Percentiles rank a stretch among this genome's conserved stretches.
Conservation (phyloP, 129 eudicot species). For the Erigeron canadensis region DNA sequence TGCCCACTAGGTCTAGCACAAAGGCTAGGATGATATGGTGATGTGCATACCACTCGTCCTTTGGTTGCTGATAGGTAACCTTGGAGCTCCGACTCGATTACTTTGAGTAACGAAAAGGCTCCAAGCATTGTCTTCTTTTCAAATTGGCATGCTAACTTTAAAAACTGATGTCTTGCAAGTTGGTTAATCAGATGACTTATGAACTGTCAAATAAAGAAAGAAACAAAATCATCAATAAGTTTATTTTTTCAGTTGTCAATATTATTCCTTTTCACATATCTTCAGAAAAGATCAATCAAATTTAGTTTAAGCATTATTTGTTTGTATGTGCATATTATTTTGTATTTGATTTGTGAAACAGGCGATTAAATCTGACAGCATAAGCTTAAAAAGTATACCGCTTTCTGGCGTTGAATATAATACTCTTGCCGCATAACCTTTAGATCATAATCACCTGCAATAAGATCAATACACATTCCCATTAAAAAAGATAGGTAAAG, state of each 20-base stretch:
- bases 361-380: constrained; percentile 13
- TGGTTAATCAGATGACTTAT: constrained; percentile 85
- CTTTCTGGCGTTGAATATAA: constrained; percentile 86
- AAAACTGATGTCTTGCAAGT: constrained; percentile 85
- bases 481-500: neutral
- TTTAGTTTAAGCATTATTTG: neutral
- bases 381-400: constrained; percentile 48
- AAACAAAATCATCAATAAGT: constrained; percentile 5
- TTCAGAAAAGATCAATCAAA: neutral
- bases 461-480: constrained; percentile 14
- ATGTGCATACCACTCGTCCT: constrained; percentile 82
- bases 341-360: constrained; percentile 10
- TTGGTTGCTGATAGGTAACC: constrained; percentile 86
- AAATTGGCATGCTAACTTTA: constrained; percentile 88
- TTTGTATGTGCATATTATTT: constrained; percentile 3
- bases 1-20: neutral
- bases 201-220: constrained; percentile 50
- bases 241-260: neutral
- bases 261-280: neutral
- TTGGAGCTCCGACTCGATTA: constrained; percentile 84
- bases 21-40: neutral
- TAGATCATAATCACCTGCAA: constrained; percentile 91
- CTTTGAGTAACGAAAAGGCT: constrained; percentile 89
- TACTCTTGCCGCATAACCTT: constrained; percentile 99
- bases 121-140: constrained; percentile 98